Evolutionary conservation across 371 early-diverging fungal genomes (phyloP), one percentile per base, ranked within the genome.

Genomic region (Mortierella sp.): DNA sequence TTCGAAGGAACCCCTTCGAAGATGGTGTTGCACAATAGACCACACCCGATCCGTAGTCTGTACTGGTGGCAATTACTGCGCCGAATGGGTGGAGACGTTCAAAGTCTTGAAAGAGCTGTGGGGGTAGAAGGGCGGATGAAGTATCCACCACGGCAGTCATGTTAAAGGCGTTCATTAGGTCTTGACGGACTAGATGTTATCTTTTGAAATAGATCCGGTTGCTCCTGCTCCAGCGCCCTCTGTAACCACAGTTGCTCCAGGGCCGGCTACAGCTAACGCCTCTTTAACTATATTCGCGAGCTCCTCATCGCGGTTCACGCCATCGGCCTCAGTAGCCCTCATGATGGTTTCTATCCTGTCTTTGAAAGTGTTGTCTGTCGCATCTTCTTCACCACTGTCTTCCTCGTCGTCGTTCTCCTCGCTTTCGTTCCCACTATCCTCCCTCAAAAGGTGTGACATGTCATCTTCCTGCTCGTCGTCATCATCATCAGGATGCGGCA

Each of bases 331-430:
- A 1, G 69, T 53, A 0, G 76, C 69, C 50, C 57, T 64, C 76
- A 74, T 64, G 50, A 74, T 74, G 31, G 58, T 12, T 31, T 69
- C 61, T 61, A 74, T 68, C 69, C 64, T 74, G 38, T 69, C 28
- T 51, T 65, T 60, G 58, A 65, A 72, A 10, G 38, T 34, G 24
- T 58, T 45, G 7, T 59, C 49, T 4, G 24, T 21, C 13, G 57
- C 3, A n/a, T 54, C 34, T 10, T 55, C 34, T 5, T 59, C 50
- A 18, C 62, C 66, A n/a, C 27, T 31, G 14, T 71, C 59, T 7
- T 60, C 56, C 3, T 58, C 51, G 3, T 54, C 58, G 24, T 28
- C 38, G 0, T 56, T 58, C 19, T 46, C 57, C 13, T 63, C 41
- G 14, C n/a, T n/a, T n/a, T n/a, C n/a, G n/a, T n/a, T n/a, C n/a